Evolutionary conservation across 2,329 filamentous ascomycete genomes (phyloP).

Genomic region (Pseudovirgaria hyperparasitica): DNA sequence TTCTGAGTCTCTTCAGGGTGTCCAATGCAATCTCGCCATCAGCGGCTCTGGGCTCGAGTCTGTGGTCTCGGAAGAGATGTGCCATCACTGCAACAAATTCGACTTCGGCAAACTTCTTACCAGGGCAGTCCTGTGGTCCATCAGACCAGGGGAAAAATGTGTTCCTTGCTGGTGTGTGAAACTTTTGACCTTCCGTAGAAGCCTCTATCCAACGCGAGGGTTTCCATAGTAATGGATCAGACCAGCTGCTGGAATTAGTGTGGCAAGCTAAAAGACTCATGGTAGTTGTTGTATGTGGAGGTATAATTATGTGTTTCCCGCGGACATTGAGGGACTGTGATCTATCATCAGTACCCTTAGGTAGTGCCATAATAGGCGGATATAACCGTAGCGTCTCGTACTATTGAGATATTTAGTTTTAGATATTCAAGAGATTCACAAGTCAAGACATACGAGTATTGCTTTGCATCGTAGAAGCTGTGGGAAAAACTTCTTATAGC

Average conservation of each 20-base stretch:
- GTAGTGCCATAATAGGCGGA: no score
- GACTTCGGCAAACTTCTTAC: conserved; percentile 24
- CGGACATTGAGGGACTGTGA: conserved; percentile 3
- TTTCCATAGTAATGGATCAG: conserved; percentile 13
- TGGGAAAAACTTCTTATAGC: conserved; percentile 1
- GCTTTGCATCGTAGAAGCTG: background rate
- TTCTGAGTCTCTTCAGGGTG: conserved; percentile 5
- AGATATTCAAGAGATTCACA: no score
- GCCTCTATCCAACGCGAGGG: conserved; percentile 22
- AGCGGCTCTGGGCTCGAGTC: conserved; percentile 1
- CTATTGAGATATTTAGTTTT: no score
- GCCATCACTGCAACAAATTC: conserved; percentile 22
- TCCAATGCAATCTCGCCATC: conserved; percentile 1
- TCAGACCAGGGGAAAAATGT: conserved; percentile 10
- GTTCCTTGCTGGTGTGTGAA: conserved; percentile 4
- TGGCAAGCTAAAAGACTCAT: conserved; percentile 14
- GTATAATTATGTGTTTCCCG: conserved; percentile 7
- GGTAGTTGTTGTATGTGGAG: conserved; percentile 11
- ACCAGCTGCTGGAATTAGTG: conserved; percentile 14
- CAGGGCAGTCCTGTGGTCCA: conserved; percentile 15
- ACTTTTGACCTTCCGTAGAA: conserved; percentile 2
- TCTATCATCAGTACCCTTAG: conserved; percentile 5
- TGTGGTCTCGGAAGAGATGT: conserved; percentile 9
- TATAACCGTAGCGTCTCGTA: no score
- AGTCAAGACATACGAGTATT: no score